Evolutionary conservation across 768 basidiomycete species (phyloP).

Genomic region (Pleurotus salmoneostramineus): DNA sequence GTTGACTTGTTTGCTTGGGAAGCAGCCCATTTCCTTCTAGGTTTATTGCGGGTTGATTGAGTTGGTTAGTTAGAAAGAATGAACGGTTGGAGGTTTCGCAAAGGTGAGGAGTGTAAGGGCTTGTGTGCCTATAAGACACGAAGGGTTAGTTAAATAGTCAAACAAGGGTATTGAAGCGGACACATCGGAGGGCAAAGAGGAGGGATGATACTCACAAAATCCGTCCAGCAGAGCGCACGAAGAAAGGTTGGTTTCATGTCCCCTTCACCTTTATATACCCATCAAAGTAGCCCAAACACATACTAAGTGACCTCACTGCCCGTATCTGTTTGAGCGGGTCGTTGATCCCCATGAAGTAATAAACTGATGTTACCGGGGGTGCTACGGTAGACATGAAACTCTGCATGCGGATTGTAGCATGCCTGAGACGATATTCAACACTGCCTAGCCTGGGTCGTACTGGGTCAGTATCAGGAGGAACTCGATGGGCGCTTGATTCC

Average conservation of each 20-base stretch:
- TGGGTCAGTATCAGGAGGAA: too few relatives aligned
- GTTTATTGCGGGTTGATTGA: not conserved
- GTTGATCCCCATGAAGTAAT: not conserved
- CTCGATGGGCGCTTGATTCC: too few relatives aligned
- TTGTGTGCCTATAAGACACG: not conserved
- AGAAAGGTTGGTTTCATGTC: not conserved
- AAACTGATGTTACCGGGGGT: not conserved
- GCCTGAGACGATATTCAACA: too few relatives aligned
- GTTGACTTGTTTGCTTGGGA: conserved; percentile 6
- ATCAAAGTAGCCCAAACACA: not conserved
- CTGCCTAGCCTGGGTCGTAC: too few relatives aligned
- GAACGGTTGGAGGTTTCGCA: conserved; percentile 1
- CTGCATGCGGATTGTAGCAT: too few relatives aligned
- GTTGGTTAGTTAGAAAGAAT: not conserved
- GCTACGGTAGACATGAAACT: not conserved
- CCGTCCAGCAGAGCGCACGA: conserved; percentile 8
- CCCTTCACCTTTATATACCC: conserved; percentile 1
- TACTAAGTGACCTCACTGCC: not conserved
- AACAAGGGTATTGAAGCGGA: not conserved
- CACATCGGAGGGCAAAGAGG: not conserved
- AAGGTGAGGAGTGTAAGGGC: not conserved
- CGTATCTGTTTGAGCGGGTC: too few relatives aligned
- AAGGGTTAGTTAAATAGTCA: not conserved
- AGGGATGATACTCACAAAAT: conserved; percentile 1
- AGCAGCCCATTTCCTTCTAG: conserved; percentile 4